These are phyloP conservation scores for Russula vinacea DNA, from an alignment of 768 basidiomycete genomes.

Conservation along the genomic window DNA sequence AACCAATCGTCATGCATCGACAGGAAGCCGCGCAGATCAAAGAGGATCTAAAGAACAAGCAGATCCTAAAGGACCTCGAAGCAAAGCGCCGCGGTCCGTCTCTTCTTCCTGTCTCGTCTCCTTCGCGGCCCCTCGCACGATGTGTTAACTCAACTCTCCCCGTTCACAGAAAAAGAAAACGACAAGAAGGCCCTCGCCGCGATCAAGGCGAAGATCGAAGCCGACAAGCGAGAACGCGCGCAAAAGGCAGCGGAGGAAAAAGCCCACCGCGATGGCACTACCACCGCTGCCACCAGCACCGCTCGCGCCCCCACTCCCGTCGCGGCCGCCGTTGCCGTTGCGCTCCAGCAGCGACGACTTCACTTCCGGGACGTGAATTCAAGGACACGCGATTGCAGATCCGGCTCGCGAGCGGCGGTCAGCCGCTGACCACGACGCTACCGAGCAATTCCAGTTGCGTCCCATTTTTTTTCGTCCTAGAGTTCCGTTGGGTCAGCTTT, in stretches of 20 bases:
- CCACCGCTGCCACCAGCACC: conserved; percentile 38
- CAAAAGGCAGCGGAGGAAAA: conserved; percentile 89
- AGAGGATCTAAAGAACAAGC: conserved; percentile 75
- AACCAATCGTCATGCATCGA: neutral
- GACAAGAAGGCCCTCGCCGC: conserved; percentile 84
- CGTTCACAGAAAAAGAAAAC: conserved; percentile 73
- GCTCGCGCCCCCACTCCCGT: conserved; percentile 39
- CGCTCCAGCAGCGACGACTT: conserved; percentile 38
- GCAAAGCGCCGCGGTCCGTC: conserved; percentile 69
- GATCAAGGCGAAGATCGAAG: conserved; percentile 91
- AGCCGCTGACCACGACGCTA: conserved; percentile 76
- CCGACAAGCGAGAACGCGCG: conserved; percentile 84
- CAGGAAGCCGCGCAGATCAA: conserved; percentile 70
- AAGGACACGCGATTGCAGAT: conserved; percentile 89
- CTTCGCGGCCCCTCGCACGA: no score
- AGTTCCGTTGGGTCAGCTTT: neutral
- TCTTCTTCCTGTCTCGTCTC: neutral
- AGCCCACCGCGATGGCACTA: conserved; percentile 77
- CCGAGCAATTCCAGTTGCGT: conserved; percentile 74
- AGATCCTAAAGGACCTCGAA: conserved; percentile 79
- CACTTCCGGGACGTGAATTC: conserved; percentile 65
- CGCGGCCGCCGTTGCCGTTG: conserved; percentile 35
- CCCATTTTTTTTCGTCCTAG: neutral
- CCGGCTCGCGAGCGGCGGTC: conserved; percentile 74
- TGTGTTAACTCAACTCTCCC: no score